phyloP scores from a whole-genome alignment of 2,329 filamentous ascomycete genomes.

The Ilyonectria destructans region DNA sequence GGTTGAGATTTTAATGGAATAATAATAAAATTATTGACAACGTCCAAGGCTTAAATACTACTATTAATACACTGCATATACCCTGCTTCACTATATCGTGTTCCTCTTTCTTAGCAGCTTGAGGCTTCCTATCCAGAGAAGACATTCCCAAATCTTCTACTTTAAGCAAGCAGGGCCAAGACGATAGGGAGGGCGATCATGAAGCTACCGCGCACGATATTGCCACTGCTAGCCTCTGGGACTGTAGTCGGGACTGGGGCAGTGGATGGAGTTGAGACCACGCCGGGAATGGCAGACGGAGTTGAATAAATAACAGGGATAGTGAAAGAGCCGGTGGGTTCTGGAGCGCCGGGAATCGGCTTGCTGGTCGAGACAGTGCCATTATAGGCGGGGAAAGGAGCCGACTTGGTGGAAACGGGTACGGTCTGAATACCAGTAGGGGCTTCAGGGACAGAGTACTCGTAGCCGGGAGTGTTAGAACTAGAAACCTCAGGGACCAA shows the following conservation, averaged over 20 bases:
- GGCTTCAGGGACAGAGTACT: constrained; percentile 7
- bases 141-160: too few relatives aligned
- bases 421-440: constrained; percentile 22
- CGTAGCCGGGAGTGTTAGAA: background rate
- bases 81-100: too few relatives aligned
- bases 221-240: constrained; percentile 35
- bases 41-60: too few relatives aligned
- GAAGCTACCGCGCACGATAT: constrained; percentile 29
- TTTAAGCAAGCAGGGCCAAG: constrained; percentile 35
- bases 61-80: too few relatives aligned
- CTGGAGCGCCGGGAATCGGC: constrained; percentile 25
- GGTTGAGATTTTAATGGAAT: too few relatives aligned
- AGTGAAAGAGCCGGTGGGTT: background rate
- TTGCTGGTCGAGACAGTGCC: constrained; percentile 32
- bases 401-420: constrained; percentile 23
- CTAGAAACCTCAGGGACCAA: background rate
- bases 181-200: constrained; percentile 34
- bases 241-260: constrained; percentile 15
- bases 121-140: too few relatives aligned
- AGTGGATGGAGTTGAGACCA: constrained; percentile 18
- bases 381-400: constrained; percentile 37
- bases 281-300: background rate
- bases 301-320: background rate
- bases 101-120: too few relatives aligned
- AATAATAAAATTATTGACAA: too few relatives aligned